Base-by-base conservation (phyloP, 2,329 filamentous ascomycete species). In the Thelonectria blattea region DNA sequence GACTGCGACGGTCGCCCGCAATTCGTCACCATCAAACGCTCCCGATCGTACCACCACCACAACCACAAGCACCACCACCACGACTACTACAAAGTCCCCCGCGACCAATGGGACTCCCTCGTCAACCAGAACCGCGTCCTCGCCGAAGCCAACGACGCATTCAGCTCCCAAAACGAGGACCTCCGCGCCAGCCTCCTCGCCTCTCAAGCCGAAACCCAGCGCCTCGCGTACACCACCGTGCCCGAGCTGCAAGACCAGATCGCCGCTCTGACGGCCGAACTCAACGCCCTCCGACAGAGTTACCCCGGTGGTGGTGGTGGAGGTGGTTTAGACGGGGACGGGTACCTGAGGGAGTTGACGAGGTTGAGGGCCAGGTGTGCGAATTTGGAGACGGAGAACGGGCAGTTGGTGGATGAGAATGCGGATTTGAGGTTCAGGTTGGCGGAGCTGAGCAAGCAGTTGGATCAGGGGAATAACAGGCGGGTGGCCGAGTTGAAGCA, bases 21-120 rank as follows among this genome's bases (percentile, higher is more conserved):
- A 58, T 76, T 76, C 55, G 76, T 80, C 22, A 69, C 74, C 45
- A 63, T 79, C 71, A 79, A 78, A 66, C 74, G 76, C 55, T 77
- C 77, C 17, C 73, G 72, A 56, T 78, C 77, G 3, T 73, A 77
- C 46, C 69, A 75, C 41, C 67, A 72, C 47, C 70, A 72, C 53
- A 68, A 66, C 45, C 72, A 72, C 39, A 70, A 71, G 48, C 72
- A 73, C 51, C 66, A 71, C 27, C 58, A 71, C 69, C 8, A 30
- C 62, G 74, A 78, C 54, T 75, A 75, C 62, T 74, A 73, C 61
- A 74, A 70, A 30, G 71, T 79, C 60, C 69, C 68, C 51, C 68
- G 71, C 11, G 74, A 76, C 2, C 75, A 77, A 18, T 79, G 76
- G 76, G 72, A 74, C 27, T 67, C 68, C 10, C 64, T 78, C 10